Evolutionary conservation across 2,329 filamentous ascomycete genomes (phyloP), one percentile per base, ranked within the genome.

Genomic region (Mycocentrospora acerina): DNA sequence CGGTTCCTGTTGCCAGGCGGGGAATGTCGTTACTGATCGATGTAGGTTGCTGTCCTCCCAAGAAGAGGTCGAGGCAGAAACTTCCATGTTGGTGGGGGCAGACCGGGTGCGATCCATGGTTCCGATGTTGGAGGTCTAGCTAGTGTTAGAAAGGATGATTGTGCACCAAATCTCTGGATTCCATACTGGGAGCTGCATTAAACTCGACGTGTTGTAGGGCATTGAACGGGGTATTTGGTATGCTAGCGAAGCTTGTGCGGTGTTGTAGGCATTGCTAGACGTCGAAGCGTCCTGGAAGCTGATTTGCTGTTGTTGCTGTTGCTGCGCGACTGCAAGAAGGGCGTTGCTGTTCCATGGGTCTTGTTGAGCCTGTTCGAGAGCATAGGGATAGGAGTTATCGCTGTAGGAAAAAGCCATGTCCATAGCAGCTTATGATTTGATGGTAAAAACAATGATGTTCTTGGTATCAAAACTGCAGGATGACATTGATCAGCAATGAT

Each of bases 341-440:
- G 55, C 39, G 37, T 69, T 48, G 34, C 53, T 47, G 29, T 35
- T 49, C 58, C 57, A 68, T 53, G 71, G 64, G 13, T 62, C 48
- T 34, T 60, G 61, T 41, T 59, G 60, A 44, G 66, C 60, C 35
- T 62, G 59, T 37, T 67, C 56, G 40, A 71, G 54, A 48, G 60
- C 51, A 37, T 59, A 51, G 42, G 51, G 32, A 40, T 54, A 53
- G 47, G 40, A 40, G 33, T 36, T 51, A 42, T 43, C 48, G 40
- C 47, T 55, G 39, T 40, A 51, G 37, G 46, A 32, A 29, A 59
- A 37, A 45, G 49, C 55, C 35, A 58, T 53, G 34, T 55, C 55
- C 57, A 63, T 64, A 50, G 34, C 46, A 37, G 37, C 33, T 11
- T 46, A 15, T n/a, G 32, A 15, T 38, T 31, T 32, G 29, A 29